A percentile compares a stretch with the other conserved stretches of the same genome.
Evolutionary conservation across 495 filamentous ascomycete species (phyloP).

Genomic region (Podospora comata): DNA sequence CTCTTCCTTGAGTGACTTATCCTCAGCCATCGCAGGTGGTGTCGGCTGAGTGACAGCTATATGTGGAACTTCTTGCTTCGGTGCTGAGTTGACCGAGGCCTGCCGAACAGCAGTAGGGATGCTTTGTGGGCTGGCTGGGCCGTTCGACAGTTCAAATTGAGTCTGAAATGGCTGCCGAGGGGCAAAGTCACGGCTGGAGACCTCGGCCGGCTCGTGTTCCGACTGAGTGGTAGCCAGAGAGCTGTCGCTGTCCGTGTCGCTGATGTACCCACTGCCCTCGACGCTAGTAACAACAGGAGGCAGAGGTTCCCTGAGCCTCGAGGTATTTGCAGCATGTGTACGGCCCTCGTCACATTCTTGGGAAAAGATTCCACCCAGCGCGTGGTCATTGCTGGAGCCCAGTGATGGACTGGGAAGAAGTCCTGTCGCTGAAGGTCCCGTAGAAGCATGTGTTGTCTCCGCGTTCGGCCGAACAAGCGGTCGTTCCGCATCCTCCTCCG

Average conservation of each 20-base stretch:
- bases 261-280: constrained; percentile 56
- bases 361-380: constrained; percentile 55
- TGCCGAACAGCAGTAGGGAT: background rate
- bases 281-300: constrained; percentile 65
- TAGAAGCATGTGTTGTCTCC: constrained; percentile 31
- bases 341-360: constrained; percentile 45
- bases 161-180: background rate
- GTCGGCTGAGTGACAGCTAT: constrained; percentile 41
- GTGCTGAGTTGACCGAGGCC: constrained; percentile 8
- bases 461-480: constrained; percentile 49
- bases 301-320: constrained; percentile 54
- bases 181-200: background rate
- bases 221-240: constrained; percentile 21
- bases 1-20: constrained; percentile 17
- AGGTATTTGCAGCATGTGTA: constrained; percentile 46
- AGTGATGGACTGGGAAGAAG: constrained; percentile 23
- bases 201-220: constrained; percentile 17
- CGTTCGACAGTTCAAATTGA: background rate
- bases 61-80: constrained; percentile 27
- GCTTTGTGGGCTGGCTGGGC: background rate
- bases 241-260: constrained; percentile 53
- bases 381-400: constrained; percentile 61
- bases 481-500: constrained; percentile 37
- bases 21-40: constrained; percentile 26
- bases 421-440: background rate